Conservation (phyloP, 768 basidiomycete genomes). For the Infundibulicybe gibba region DNA sequence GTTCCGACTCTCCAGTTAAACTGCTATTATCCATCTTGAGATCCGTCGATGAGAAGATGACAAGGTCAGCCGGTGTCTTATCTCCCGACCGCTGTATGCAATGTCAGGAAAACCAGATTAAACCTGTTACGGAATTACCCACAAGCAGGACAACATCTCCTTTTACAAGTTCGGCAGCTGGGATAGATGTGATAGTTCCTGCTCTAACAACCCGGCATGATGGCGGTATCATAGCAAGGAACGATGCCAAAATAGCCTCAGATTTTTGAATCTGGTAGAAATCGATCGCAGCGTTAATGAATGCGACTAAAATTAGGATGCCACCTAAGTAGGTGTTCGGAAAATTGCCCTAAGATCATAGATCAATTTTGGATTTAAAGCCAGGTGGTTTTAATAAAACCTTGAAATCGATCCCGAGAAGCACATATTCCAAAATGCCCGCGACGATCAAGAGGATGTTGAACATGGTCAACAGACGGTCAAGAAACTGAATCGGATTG, state of each 20-base stretch:
- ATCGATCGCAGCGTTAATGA: constrained; percentile 68
- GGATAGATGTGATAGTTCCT: constrained; percentile 47
- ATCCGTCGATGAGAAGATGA: constrained; percentile 57
- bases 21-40: constrained; percentile 72
- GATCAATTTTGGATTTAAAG: no score
- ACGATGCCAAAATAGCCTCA: constrained; percentile 68
- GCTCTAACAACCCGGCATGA: constrained; percentile 62
- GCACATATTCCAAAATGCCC: constrained; percentile 61
- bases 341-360: constrained; percentile 43
- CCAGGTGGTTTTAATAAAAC: constrained; percentile 20
- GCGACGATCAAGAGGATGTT: constrained; percentile 66
- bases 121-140: constrained; percentile 11
- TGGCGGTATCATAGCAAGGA: constrained; percentile 73
- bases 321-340: constrained; percentile 68
- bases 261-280: constrained; percentile 74
- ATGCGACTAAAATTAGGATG: constrained; percentile 64
- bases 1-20: constrained; percentile 68
- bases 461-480: constrained; percentile 61
- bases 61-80: constrained; percentile 67
- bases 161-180: constrained; percentile 60
- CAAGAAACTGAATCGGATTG: constrained; percentile 45
- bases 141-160: constrained; percentile 66
- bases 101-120: neutral
- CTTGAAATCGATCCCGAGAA: constrained; percentile 60
- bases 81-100: constrained; percentile 53